Conservation (phyloP, 192 early-diverging fungal genomes). For the Piromyces finnis region DNA sequence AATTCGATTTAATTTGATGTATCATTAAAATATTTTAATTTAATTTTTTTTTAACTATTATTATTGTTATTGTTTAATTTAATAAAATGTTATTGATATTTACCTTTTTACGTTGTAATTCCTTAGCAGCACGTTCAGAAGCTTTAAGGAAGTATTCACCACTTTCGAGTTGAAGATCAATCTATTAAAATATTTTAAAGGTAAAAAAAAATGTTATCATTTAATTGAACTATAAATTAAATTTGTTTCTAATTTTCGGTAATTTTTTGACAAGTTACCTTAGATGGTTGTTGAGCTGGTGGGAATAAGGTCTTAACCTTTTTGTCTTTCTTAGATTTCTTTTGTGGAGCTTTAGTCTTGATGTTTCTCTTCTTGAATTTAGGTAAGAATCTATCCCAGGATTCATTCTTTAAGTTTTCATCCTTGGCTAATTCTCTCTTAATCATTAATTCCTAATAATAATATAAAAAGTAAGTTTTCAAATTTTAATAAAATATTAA, state of each 20-base stretch:
- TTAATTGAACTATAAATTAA: neutral
- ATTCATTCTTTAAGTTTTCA: constrained; percentile 68
- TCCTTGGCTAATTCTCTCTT: constrained; percentile 94
- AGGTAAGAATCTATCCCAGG: constrained; percentile 94
- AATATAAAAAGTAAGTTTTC: neutral
- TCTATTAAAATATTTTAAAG: no score
- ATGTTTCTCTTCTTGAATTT: constrained; percentile 86
- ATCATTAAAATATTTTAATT: no score
- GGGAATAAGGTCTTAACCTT: constrained; percentile 84
- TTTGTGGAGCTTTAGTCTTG: constrained; percentile 42
- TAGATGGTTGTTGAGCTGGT: constrained; percentile 62
- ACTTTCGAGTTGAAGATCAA: constrained; percentile 81
- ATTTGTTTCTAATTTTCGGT: neutral
- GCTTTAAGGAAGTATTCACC: constrained; percentile 92
- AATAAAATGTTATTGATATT: constrained; percentile 14
- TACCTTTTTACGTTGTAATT: constrained; percentile 12
- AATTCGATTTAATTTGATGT: no score
- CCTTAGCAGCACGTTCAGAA: constrained; percentile 35
- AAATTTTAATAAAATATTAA: no score
- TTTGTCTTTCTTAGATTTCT: constrained; percentile 42
- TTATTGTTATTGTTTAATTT: no score
- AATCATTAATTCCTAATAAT: constrained; percentile 80
- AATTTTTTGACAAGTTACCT: constrained; percentile 7
- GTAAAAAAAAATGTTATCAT: neutral
- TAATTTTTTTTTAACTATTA: no score